Conservation (phyloP, 1,139 yeast genomes). For the Diutina pseudorugosa region DNA sequence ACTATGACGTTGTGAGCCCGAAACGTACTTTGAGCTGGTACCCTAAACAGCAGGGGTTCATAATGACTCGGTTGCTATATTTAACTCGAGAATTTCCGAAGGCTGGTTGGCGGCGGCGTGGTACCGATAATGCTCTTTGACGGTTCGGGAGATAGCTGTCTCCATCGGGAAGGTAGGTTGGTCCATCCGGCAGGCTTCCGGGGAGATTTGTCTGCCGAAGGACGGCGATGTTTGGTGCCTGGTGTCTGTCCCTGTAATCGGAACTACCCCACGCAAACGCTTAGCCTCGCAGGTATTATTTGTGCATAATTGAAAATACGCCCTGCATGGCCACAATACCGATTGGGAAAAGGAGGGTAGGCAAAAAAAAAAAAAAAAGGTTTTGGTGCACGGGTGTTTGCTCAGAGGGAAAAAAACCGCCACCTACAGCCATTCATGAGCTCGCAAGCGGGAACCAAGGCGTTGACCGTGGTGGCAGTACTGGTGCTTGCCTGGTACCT, state of each 20-base stretch:
- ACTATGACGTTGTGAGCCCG: neutral
- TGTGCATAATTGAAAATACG: neutral
- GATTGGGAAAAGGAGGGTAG: neutral
- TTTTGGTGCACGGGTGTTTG: neutral
- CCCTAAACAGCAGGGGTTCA: neutral
- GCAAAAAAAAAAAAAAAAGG: too few relatives aligned
- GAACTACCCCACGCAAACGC: neutral
- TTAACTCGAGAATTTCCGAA: neutral
- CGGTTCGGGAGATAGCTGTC: too few relatives aligned
- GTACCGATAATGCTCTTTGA: too few relatives aligned
- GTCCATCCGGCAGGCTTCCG: too few relatives aligned
- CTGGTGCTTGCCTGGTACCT: slow-evolving; percentile 32
- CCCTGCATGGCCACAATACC: neutral
- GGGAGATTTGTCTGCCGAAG: too few relatives aligned
- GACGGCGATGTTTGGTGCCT: neutral
- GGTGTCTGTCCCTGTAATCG: neutral
- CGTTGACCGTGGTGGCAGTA: slow-evolving; percentile 18
- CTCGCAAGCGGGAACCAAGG: slow-evolving; percentile 11
- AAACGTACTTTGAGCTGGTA: neutral
- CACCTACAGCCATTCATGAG: neutral
- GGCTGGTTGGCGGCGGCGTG: neutral
- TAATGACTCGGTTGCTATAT: neutral
- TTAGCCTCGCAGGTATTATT: neutral
- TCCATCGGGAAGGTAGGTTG: too few relatives aligned
- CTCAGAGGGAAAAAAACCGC: neutral